Evolutionary conservation across 1,284 basidiomycete genomes (phyloP).

Genomic region (Sanghuangporus weigelae): DNA sequence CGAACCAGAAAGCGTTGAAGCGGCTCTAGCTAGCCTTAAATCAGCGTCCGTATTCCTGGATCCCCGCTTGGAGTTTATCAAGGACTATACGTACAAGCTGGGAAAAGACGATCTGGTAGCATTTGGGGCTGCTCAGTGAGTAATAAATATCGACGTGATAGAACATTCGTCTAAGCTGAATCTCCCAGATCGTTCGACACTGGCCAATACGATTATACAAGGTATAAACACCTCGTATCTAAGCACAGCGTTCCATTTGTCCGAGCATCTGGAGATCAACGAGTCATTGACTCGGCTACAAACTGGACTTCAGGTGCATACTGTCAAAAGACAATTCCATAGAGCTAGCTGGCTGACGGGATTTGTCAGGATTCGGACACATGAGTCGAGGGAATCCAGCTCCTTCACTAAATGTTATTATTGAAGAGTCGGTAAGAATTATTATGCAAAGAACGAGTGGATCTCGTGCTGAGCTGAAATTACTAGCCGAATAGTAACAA

Average conservation of each 20-base stretch:
- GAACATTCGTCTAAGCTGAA: neutral
- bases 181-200: slow-evolving; percentile 43
- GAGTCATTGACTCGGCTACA: slow-evolving; percentile 62
- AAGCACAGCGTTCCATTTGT: slow-evolving; percentile 53
- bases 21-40: slow-evolving; percentile 49
- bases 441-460: neutral
- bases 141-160: slow-evolving; percentile 13
- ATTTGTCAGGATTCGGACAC: slow-evolving; percentile 15
- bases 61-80: slow-evolving; percentile 54
- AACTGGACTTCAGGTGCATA: slow-evolving; percentile 66
- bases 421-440: slow-evolving; percentile 44
- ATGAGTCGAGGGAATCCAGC: slow-evolving; percentile 11
- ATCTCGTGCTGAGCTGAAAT: neutral
- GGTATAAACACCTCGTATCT: slow-evolving; percentile 48
- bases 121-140: slow-evolving; percentile 69
- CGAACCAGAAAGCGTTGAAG: slow-evolving; percentile 41
- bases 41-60: slow-evolving; percentile 40
- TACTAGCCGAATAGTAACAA: slow-evolving; percentile 47
- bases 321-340: neutral
- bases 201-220: slow-evolving; percentile 41
- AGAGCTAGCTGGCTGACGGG: neutral
- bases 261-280: slow-evolving; percentile 51
- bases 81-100: slow-evolving; percentile 56
- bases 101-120: slow-evolving; percentile 56
- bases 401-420: slow-evolving; percentile 30